Evolutionary conservation across 257 asterid genomes (phyloP).

Genomic region (Jasminum sambac): DNA sequence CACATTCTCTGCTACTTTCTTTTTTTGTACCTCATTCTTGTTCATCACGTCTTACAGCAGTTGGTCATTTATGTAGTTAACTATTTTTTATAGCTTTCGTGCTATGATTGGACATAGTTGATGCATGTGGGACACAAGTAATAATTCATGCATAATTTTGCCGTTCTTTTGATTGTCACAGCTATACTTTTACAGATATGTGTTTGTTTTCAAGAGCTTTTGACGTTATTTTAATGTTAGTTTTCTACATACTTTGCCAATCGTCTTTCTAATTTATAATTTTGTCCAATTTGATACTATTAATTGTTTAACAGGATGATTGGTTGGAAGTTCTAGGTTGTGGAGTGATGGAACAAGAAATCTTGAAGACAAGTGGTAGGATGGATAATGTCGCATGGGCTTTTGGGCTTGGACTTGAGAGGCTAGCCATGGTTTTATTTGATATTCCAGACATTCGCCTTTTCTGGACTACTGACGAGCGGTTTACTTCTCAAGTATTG

Average conservation of each 20-base stretch:
- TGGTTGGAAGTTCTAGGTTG: constrained; percentile 99
- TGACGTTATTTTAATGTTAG: neutral
- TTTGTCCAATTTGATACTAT: constrained; percentile 12
- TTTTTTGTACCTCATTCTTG: no score
- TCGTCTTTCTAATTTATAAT: constrained; percentile 2
- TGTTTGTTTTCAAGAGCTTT: neutral
- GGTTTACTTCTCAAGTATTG: constrained; percentile 90
- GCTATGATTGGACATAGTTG: neutral
- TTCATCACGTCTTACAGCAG: no score
- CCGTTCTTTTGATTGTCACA: neutral
- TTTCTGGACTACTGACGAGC: constrained; percentile 91
- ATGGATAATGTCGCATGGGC: constrained; percentile 91
- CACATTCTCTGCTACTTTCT: no score
- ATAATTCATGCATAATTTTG: neutral
- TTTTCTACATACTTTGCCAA: neutral
- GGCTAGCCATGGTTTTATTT: constrained; percentile 91
- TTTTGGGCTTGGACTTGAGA: constrained; percentile 96
- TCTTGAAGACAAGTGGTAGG: constrained; percentile 73
- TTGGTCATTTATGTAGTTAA: neutral
- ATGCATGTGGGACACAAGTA: neutral
- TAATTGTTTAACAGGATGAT: constrained; percentile 55
- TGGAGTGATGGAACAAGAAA: constrained; percentile 98
- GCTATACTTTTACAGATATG: neutral
- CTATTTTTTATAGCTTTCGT: neutral
- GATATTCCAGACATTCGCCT: constrained; percentile 97